A percentile compares a stretch with the other conserved stretches of the same genome.
Conservation (phyloP, 345 rosid species). For the Citrus medica region DNA sequence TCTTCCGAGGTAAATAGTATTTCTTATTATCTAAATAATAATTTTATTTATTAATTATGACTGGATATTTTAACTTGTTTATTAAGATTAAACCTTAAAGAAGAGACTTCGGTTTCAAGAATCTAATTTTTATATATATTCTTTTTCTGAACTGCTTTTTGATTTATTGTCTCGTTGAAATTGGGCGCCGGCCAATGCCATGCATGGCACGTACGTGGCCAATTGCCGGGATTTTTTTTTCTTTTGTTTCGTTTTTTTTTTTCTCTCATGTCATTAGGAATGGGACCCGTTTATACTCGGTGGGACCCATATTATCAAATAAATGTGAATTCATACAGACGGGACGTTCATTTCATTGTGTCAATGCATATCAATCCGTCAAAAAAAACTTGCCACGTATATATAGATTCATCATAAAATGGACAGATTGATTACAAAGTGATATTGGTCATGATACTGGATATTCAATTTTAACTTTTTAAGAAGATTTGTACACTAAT, state of each 20-base stretch:
- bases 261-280: neutral
- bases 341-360: no score
- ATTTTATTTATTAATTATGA: no score
- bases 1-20: slow-evolving; percentile 58
- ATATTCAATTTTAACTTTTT: neutral
- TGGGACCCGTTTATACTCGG: neutral
- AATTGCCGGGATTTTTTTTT: neutral
- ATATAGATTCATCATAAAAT: no score
- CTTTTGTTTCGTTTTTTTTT: neutral
- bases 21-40: neutral
- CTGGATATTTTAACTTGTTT: neutral
- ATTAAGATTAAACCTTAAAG: neutral
- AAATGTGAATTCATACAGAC: no score
- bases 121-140: no score
- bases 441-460: neutral
- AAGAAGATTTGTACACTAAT: neutral
- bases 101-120: neutral
- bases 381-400: no score
- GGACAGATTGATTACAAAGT: neutral
- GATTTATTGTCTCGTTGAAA: neutral
- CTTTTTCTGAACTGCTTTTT: neutral
- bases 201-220: neutral
- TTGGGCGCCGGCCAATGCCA: neutral
- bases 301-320: no score
- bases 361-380: no score